Conservation (phyloP, 2,329 filamentous ascomycete species). For the Fusarium armeniacum region DNA sequence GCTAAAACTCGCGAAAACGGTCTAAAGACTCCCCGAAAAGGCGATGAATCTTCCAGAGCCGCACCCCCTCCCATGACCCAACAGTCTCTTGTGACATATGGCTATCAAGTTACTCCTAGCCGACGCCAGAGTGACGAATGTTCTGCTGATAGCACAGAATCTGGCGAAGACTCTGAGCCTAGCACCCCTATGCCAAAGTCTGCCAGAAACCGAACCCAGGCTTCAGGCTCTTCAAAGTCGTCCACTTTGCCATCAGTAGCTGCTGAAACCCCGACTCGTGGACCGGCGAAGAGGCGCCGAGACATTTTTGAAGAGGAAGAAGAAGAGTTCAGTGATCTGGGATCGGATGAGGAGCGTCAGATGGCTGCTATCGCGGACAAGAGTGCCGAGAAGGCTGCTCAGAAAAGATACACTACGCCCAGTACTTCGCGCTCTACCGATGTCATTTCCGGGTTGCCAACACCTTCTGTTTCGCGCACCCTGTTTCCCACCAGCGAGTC, state of each 20-base stretch:
- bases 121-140: constrained; percentile 33
- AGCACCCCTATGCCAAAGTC: constrained; percentile 13
- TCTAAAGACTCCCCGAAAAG: constrained; percentile 23
- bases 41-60: constrained; percentile 33
- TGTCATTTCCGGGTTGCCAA: constrained; percentile 48
- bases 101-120: constrained; percentile 47
- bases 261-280: constrained; percentile 39
- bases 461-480: constrained; percentile 56
- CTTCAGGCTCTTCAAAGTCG: constrained; percentile 4
- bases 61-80: constrained; percentile 52
- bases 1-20: constrained; percentile 53
- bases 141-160: constrained; percentile 25
- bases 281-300: constrained; percentile 52
- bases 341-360: constrained; percentile 58
- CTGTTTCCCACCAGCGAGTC: constrained; percentile 52
- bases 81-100: constrained; percentile 50
- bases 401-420: constrained; percentile 48
- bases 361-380: constrained; percentile 55
- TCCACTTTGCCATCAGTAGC: not conserved
- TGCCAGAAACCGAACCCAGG: not conserved
- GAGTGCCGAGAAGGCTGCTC: constrained; percentile 51
- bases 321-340: constrained; percentile 54
- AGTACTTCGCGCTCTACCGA: constrained; percentile 45
- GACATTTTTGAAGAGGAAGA: constrained; percentile 48
- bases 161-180: constrained; percentile 30